Base-by-base conservation (phyloP, 805 yeast genomes). In the Teunomyces lycoperdinae region DNA sequence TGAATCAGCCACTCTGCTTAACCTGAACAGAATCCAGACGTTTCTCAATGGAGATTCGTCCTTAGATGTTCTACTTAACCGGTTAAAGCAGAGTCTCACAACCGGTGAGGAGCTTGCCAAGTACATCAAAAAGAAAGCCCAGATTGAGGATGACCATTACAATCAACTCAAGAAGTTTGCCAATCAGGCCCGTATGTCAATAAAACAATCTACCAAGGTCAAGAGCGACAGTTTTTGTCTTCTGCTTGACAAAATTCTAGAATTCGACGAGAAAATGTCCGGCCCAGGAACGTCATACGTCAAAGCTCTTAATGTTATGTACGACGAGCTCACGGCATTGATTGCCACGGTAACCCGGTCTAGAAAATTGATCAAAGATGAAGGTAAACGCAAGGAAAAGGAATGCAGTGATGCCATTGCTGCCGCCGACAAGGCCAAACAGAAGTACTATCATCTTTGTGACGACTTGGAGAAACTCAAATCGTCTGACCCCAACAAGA, bases 401-500 rank as follows among this genome's bases (percentile, higher is more conserved):
- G 95, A 86, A 50, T 91, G 90, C 31, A 60, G 75, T 9, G 98
- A 94, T 48, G 83, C 96, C 5, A 91, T 90, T 43, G 72, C 75
- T 47, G 79, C 80, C 38, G 97, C 96, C 1, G 96, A 89, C 54
- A 92, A 92, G 78, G 95, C 97, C 11, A 88, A 87, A 64, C 70
- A 63, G 44, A 70, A 67, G 62, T 92, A 94, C 63, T 81, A 80
- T 60, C 83, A 87, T 45, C 69, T 90, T 24, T 89, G 97, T 59
- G 86, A 83, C 46, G 98, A 94, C 57, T 79, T 89, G 64, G 97
- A 92, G 56, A 84, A 86, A 57, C 76, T 90, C 39, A 82, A 85
- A 60, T 77, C 83, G 38, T 78, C 88, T 0, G 97, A 92, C 62
- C 96, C 96, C 16, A 77, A 85, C 48, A 88, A 87, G 65, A 89